Conservation (phyloP, 352 stramenopile genomes). For the Globisporangium perplexum region DNA sequence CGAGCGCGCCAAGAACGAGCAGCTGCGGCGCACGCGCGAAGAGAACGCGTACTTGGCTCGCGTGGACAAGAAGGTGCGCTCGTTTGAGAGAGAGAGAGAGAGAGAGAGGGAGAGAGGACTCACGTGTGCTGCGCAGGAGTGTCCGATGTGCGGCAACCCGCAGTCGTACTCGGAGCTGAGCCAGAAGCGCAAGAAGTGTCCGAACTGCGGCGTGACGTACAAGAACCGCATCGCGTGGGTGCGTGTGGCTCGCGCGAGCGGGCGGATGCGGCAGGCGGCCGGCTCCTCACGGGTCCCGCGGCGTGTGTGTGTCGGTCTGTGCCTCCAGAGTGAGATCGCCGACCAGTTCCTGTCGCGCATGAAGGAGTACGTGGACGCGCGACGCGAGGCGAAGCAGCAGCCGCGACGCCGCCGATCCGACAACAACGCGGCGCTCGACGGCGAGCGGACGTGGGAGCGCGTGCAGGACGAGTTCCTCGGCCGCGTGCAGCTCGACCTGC, state of each 20-base stretch:
- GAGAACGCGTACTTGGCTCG: constrained; percentile 46
- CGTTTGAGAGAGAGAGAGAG: too few species aligned
- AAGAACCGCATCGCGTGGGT: constrained; percentile 64
- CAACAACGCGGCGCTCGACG: neutral
- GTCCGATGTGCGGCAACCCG: constrained; percentile 56
- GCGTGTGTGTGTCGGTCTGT: constrained; percentile 3
- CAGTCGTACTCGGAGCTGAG: constrained; percentile 73
- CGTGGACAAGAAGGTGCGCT: constrained; percentile 65
- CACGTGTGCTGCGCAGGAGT: too few species aligned
- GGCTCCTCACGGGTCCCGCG: neutral
- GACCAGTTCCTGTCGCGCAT: constrained; percentile 64
- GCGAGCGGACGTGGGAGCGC: constrained; percentile 31
- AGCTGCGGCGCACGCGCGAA: constrained; percentile 52
- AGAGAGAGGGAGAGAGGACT: too few species aligned
- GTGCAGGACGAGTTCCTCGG: constrained; percentile 61
- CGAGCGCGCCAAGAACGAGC: constrained; percentile 49
- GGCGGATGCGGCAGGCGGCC: neutral
- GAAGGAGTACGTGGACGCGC: constrained; percentile 20
- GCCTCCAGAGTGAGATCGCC: constrained; percentile 55
- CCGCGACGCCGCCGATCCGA: neutral
- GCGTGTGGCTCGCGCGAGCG: neutral
- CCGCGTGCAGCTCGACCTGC: constrained; percentile 54
- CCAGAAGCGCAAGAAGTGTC: constrained; percentile 78
- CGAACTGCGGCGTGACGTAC: constrained; percentile 70
- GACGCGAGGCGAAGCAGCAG: constrained; percentile 12